Conservation (phyloP, 495 filamentous ascomycete genomes). For the Friedmanniomyces simplex region DNA sequence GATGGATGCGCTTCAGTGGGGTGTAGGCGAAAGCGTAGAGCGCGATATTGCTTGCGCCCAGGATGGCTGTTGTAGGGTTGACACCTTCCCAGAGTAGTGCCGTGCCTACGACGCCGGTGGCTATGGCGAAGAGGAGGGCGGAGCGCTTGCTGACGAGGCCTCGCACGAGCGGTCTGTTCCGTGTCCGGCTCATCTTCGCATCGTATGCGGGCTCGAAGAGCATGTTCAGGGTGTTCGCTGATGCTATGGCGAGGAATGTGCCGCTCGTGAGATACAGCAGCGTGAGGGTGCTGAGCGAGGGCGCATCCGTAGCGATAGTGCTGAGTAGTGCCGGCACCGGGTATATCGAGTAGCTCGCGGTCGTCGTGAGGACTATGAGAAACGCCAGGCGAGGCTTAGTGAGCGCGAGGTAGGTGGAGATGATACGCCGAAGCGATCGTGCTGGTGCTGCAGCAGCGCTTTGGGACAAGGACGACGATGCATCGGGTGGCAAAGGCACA, state of each 20-base stretch:
- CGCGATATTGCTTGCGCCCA: conserved; percentile 74
- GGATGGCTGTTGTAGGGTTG: conserved; percentile 81
- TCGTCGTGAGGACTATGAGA: conserved; percentile 82
- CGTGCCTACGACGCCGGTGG: conserved; percentile 55
- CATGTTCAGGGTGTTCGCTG: conserved; percentile 95
- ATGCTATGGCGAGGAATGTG: conserved; percentile 73
- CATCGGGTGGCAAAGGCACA: conserved; percentile 59
- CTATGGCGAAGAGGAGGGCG: conserved; percentile 70
- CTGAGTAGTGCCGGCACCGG: conserved; percentile 70
- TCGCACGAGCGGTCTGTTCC: conserved; percentile 80
- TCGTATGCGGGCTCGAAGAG: conserved; percentile 85
- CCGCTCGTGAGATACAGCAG: conserved; percentile 85
- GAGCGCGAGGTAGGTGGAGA: conserved; percentile 82
- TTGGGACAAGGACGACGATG: conserved; percentile 67
- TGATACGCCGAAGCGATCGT: conserved; percentile 58
- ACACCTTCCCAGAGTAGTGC: conserved; percentile 73
- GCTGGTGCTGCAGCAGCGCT: conserved; percentile 57
- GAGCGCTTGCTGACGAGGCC: conserved; percentile 62
- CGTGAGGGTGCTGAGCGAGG: conserved; percentile 80
- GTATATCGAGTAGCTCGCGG: conserved; percentile 84
- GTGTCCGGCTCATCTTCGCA: conserved; percentile 81
- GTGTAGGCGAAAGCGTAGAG: conserved; percentile 91
- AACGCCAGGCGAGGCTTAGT: conserved; percentile 91
- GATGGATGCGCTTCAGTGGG: conserved; percentile 76
- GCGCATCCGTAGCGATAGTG: conserved; percentile 58